Evolutionary conservation across 805 yeast species (phyloP), one percentile per base, ranked within the genome.

Genomic region (Hemisphaericaspora nanyangensis): DNA sequence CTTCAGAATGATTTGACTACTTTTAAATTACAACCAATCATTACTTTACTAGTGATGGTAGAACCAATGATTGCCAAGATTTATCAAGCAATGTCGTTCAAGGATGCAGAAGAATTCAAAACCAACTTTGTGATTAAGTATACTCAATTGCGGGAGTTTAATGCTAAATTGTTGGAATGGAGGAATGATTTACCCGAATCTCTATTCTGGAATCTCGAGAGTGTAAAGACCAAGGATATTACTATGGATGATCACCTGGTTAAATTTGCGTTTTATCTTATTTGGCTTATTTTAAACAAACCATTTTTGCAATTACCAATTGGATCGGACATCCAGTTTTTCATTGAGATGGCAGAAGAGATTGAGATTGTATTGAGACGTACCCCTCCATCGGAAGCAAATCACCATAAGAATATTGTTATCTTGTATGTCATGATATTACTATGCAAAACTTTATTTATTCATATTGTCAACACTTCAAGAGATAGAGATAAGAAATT

Each of bases 41-140:
- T 29, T 12, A 18, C 17, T 3, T 19, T 37, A 20, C 7, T 31
- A 30, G 31, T 26, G 3, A 17, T 31, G 29, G 18, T 16, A 12
- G 33, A 37, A 11, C 36, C 35, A 4, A 37, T 37, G 40, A 31
- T 37, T 31, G 15, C 8, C 1, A 22, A 20, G 7, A 37, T 37
- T 13, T 37, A 37, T 22, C 40, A 37, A 19, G 17, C 22, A 5
- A 31, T 37, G 36, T 36, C 35, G 17, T 37, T 20, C 30, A 28
- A 17, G 15, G 31, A 31, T 29, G 26, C 31, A 11, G 40, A 37
- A 29, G 40, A 37, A 10, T 31, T 31, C 11, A 37, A 37, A 16
- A 11, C 17, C 7, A 32, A 28, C 8, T 37, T 31, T 15, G 19
- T 30, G n/a, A 17, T 18, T 5, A 31, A 32, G 19, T 37, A 29